These are phyloP conservation scores for Fragaria ananassa DNA, from an alignment of 306 rosid genomes.

Conservation along the genomic window DNA sequence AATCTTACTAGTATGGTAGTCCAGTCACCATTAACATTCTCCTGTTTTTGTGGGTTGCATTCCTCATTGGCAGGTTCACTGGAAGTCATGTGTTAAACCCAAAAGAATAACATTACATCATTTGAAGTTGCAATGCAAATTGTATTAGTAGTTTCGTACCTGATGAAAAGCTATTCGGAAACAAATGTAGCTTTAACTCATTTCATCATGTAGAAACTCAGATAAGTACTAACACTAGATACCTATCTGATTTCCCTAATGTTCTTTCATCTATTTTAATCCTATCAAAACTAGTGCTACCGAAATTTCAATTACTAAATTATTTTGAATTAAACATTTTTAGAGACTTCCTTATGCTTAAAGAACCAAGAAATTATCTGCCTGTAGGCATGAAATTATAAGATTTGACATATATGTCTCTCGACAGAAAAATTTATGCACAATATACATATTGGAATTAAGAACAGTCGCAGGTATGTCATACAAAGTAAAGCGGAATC, in stretches of 20 bases:
- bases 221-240: neutral
- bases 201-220: neutral
- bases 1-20: constrained; percentile 62
- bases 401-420: neutral
- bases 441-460: neutral
- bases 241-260: neutral
- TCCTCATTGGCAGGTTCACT: constrained; percentile 67
- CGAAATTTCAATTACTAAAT: neutral
- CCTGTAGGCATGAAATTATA: neutral
- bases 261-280: neutral
- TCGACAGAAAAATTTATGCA: neutral
- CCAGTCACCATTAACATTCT: constrained; percentile 47
- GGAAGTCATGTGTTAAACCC: constrained; percentile 29
- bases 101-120: neutral
- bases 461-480: neutral
- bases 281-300: neutral
- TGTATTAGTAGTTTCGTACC: neutral
- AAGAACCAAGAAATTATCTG: neutral
- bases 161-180: neutral
- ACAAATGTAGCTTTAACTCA: neutral
- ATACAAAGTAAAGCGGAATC: neutral
- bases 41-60: constrained; percentile 47
- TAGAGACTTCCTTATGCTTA: neutral
- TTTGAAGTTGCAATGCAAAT: neutral
- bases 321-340: neutral